Base-by-base conservation (phyloP, 192 early-diverging fungal genomes). In the Backusella morwellensis region DNA sequence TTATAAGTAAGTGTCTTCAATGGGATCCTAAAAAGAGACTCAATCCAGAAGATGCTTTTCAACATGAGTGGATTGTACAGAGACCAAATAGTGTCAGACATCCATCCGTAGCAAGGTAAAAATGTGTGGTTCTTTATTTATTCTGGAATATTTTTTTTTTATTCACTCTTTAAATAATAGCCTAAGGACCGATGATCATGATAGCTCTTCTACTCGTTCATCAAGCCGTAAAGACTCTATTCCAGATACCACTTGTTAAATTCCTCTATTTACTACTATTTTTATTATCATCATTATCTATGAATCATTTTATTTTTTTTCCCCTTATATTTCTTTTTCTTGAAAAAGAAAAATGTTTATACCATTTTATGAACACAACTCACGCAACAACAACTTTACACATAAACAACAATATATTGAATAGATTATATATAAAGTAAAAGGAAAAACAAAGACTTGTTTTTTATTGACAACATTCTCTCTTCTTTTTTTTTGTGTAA, bases 11-110 rank as follows among this genome's bases (percentile, higher is more conserved):
- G 14, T 95, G 96, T 75, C 82, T 99, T 59, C 86, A 90, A 26
- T 99, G 97, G 97, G 94, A 97, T 77, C 97, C 97, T 17, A 90
- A 94, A 72, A 88, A 88, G 67, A 88, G 97, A 35, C 90, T 99
- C 86, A 94, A 88, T 32, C 95, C 97, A 36, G 85, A 86, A 11
- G 94, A 97, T 54, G 97, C 94, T 32, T 77, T 97, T 32, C 85
- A 89, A 23, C 97, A 99, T 73, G 91, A 91, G 42, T 97, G 93
- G 90, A 94, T 96, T 54, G 15, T 44, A 34, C 70, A 72, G 26
- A 52, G 70, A 47, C 26, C 70, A 2, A 72, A 72, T 47, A 40
- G 26, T 8, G 56, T 59, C 9, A 23, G 56, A 59, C 56, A 59
- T 59, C 56, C 56, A 59, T 59, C 56, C 8, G 23, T 63, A 63